phyloP scores from a whole-genome alignment of 2,329 filamentous ascomycete genomes.

The Nemania serpens region DNA sequence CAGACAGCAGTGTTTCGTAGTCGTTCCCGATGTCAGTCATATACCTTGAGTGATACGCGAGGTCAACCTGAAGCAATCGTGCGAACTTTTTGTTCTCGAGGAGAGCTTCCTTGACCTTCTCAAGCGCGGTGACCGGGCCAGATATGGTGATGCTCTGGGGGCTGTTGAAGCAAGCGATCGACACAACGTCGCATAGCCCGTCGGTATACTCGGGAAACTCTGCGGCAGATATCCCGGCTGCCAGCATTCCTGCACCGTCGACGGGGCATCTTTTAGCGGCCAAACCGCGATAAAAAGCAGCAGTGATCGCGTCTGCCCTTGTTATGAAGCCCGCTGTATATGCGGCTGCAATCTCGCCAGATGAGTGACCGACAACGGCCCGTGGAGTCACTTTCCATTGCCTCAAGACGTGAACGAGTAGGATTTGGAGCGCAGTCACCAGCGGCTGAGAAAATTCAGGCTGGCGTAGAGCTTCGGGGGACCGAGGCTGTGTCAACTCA shows the following conservation, averaged over 20 bases:
- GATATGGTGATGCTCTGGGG: constrained; percentile 36
- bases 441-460: constrained; percentile 8
- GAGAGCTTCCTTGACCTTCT: neutral
- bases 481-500: too few relatives aligned
- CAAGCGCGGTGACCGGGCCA: constrained; percentile 13
- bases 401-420: constrained; percentile 1
- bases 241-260: constrained; percentile 30
- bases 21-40: constrained; percentile 20
- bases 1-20: constrained; percentile 1
- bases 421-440: neutral
- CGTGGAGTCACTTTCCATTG: constrained; percentile 31
- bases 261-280: neutral
- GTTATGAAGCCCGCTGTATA: neutral
- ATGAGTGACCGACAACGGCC: constrained; percentile 17
- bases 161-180: constrained; percentile 38
- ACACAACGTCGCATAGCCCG: neutral
- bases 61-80: constrained; percentile 30
- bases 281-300: constrained; percentile 24
- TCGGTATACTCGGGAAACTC: too few relatives aligned
- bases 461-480: constrained; percentile 32
- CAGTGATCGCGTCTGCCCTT: constrained; percentile 19
- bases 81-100: constrained; percentile 29
- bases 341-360: neutral
- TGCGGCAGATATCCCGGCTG: constrained; percentile 21
- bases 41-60: constrained; percentile 30